Evolutionary conservation across 1,284 basidiomycete genomes (phyloP).

Genomic region (Mycena sp.): DNA sequence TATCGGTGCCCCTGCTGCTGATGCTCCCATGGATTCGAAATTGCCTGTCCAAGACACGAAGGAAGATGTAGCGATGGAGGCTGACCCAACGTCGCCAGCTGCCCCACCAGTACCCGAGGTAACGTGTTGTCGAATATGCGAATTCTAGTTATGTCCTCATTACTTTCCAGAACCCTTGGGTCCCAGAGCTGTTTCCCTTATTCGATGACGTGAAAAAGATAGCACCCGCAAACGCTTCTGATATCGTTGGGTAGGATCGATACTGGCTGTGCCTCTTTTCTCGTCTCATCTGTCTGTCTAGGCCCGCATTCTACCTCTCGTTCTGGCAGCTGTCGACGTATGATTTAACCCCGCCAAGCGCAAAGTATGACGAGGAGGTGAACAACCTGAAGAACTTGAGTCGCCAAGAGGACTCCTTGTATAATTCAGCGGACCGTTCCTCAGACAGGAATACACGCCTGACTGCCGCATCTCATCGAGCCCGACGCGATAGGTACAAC

Average conservation of each 20-base stretch:
- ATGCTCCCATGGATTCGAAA: constrained; percentile 43
- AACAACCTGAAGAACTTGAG: constrained; percentile 65
- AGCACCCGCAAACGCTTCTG: constrained; percentile 68
- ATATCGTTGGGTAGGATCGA: constrained; percentile 74
- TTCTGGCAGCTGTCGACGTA: constrained; percentile 96
- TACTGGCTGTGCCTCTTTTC: not conserved
- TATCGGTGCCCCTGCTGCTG: constrained; percentile 46
- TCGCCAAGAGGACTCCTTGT: constrained; percentile 68
- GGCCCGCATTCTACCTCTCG: constrained; percentile 89
- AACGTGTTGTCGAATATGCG: not conserved
- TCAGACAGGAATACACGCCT: constrained; percentile 65
- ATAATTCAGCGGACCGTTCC: constrained; percentile 69
- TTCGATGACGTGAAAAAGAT: constrained; percentile 79
- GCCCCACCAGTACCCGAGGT: constrained; percentile 48
- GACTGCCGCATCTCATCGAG: constrained; percentile 64
- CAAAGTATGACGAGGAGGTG: constrained; percentile 77
- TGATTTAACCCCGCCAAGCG: constrained; percentile 80
- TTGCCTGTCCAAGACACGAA: constrained; percentile 41
- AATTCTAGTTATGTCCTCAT: not conserved
- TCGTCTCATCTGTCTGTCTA: constrained; percentile 41
- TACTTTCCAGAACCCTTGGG: constrained; percentile 71
- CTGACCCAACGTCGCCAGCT: constrained; percentile 24
- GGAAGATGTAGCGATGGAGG: constrained; percentile 67
- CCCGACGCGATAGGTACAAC: constrained; percentile 70
- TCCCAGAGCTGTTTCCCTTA: constrained; percentile 71